Evolutionary conservation across 2,329 filamentous ascomycete genomes (phyloP), one percentile per base, ranked within the genome.

Genomic region (Exophiala sideris): DNA sequence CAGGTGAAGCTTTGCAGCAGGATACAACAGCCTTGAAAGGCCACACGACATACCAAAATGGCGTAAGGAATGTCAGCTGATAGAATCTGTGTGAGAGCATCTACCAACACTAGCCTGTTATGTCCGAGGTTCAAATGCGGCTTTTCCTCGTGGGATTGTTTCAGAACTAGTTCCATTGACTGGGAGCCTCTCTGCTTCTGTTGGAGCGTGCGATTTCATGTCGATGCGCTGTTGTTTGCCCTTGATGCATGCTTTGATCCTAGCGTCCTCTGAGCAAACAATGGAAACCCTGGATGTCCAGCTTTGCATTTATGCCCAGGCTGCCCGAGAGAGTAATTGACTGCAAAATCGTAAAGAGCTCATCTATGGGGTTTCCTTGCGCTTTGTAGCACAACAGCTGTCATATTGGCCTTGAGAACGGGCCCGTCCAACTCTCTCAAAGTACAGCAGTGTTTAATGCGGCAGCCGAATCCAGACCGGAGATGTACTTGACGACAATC

Each of bases 331-430:
- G 24, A 29, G 24, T 29, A 29, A 41, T 14, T 12, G 44, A 14
- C 34, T 9, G 36, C 24, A 5, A 5, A 29, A 8, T 29, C 2
- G 24, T 38, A 14, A 18, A 16, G 21, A 41, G 14, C 35, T 29
- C 32, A 41, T 16, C 34, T 18, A 38, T 18, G 24, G 12, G 33
- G 41, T 32, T 50, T 33, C 18, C 14, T 14, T 38, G 42, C 38
- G 14, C 21, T 38, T 38, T 46, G 58, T 60, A 6, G 46, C 52
- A 60, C 58, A 33, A 54, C 58, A 61, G 58, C 58, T 61, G 58
- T 61, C 58, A 61, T 61, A 59, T 61, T 61, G 55, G 42, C 52
- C 51, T 56, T 53, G 51, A 49, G 29, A 39, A 20, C 40, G 33
- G 34, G 51, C 52, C 21, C 39, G 35, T 20, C 52, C 40, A 49